Evolutionary conservation across 176 grass and related monocot genomes (phyloP), one percentile per base, ranked within the genome.

Genomic region (Secale cereale): DNA sequence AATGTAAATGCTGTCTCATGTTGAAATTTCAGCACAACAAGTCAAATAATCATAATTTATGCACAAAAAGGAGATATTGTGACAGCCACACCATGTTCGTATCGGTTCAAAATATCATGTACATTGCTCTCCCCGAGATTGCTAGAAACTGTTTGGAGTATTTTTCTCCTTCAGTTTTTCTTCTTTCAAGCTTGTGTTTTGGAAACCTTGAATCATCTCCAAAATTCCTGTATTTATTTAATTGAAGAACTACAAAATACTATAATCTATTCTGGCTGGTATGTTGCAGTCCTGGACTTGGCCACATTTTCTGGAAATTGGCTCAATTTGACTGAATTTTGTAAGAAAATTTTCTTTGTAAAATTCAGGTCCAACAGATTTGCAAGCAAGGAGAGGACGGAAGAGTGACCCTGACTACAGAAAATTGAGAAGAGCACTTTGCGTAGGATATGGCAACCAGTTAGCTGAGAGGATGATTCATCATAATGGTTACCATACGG

Each of bases 401-500:
- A 95, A 92, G 59, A 90, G 62, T 80, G 91, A 98, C 46, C 87
- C 74, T 78, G 87, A 90, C 48, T 98, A 98, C 73, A 82, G 89
- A 87, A 95, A 93, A 75, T 80, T 98, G 81, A 93, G 95, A 62
- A 95, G 68, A 90, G 93, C 93, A 81, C 85, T 98, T 16, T 98
- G 93, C 52, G 63, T 86, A 33, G 95, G 95, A 37, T 98, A 98
- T 85, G 93, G 95, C 70, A 95, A 98, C 83, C 95, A 98, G 82
- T 76, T 98, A 40, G 93, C 91, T 83, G 95, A 98, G 77, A 91
- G 88, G 77, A 98, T 95, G 95, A 66, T 95, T 22, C 93, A 93
- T 93, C 95, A 98, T 72, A 98, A 98, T 90, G 95, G 95, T 62
- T 98, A 93, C 63, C 95, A 81, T 93, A 98, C 93, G 12, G 82